Conservation (phyloP, 2,329 filamentous ascomycete genomes). For the Fusarium marasasianum region DNA sequence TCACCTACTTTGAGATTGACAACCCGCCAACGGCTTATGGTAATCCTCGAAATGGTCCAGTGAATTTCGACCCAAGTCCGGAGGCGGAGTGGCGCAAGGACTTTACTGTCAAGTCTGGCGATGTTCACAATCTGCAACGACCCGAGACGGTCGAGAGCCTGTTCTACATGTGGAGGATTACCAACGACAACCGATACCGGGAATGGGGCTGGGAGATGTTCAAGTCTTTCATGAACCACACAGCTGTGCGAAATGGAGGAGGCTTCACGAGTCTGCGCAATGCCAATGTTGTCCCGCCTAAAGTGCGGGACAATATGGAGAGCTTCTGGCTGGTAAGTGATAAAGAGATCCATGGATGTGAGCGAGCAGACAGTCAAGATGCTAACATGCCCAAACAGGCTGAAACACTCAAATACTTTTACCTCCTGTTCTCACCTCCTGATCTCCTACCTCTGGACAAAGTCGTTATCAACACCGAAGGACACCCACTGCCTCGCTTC, state of each 20-base stretch:
- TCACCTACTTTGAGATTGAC: conserved; percentile 86
- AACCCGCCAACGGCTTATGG: conserved; percentile 70
- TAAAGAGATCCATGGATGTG: too few species aligned
- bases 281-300: conserved; percentile 76
- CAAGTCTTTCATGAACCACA: conserved; percentile 87
- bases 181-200: conserved; percentile 85
- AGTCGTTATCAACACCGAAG: conserved; percentile 95
- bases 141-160: conserved; percentile 97
- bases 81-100: conserved; percentile 78
- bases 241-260: conserved; percentile 77
- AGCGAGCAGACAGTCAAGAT: neutral
- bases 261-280: conserved; percentile 86
- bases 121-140: conserved; percentile 91
- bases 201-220: conserved; percentile 99
- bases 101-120: conserved; percentile 80
- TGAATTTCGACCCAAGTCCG: conserved; percentile 59
- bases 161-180: conserved; percentile 99
- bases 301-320: conserved; percentile 90
- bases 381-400: conserved; percentile 63
- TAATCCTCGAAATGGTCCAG: conserved; percentile 58
- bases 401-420: conserved; percentile 98
- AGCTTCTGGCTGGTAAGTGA: conserved; percentile 91
- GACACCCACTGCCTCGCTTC: conserved; percentile 89
- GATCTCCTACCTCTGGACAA: conserved; percentile 86
- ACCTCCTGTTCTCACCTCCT: conserved; percentile 87